Evolutionary conservation across 176 grass and related monocot genomes (phyloP), one percentile per base, ranked within the genome.

Genomic region (Rhipidocladum racemiflorum): DNA sequence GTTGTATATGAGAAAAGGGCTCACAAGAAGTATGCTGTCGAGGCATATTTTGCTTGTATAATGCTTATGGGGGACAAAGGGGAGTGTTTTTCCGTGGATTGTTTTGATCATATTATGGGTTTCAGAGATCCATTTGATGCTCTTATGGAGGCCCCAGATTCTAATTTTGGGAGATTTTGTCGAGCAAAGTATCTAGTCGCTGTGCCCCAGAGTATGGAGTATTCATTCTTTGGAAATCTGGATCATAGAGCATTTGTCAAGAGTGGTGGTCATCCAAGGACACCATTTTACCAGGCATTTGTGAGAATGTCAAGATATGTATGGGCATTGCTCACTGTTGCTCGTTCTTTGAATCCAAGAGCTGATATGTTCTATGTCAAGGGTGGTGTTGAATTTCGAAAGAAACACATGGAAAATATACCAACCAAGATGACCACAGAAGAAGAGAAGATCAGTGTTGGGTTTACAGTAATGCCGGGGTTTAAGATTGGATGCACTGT

Each of bases 321-420:
- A 42, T 97, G 95, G 95, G 90, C 86, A 48, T 45, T 92, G 67
- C 84, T 87, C 27, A 83, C 89, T 4, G 75, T 86, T 81, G 80
- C 88, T 9, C 81, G 72, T 73, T 63, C 79, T 39, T 78, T 89
- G 42, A 91, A 89, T 70, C 95, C 95, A 9, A 91, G 29, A 76
- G 88, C 92, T 30, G 90, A 97, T 68, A 89, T 97, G 51, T 94
- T 94, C 86, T 91, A 88, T 68, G 92, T 81, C 46, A 91, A 74
- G 30, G 46, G 71, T 18, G 90, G 86, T 59, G 44, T 46, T 72
- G 65, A 69, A 17, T 97, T 87, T 55, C 56, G 65, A 1, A 86
- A 79, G 80, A 79, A 91, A 25, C 91, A 87, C 62, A 97, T 97
- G 95, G 90, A 94, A 77, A 74, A 79, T 77, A 87, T 92, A 18